Evolutionary conservation across 129 eudicot genomes (phyloP).

Genomic region (Heracleum sosnowskyi): DNA sequence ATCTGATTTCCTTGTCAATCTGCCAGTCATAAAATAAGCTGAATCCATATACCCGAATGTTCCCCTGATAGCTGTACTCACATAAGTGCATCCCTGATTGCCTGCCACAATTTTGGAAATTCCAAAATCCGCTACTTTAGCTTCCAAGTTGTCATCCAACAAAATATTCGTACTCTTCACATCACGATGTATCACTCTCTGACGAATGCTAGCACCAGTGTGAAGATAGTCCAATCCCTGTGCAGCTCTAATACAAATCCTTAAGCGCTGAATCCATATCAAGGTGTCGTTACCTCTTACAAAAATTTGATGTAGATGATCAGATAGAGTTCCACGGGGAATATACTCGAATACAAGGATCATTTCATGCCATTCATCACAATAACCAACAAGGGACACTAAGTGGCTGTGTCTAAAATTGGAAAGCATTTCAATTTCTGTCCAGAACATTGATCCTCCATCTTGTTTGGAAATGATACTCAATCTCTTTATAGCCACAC

Average conservation of each 20-base stretch:
- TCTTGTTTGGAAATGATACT: not conserved
- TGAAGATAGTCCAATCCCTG: slow-evolving; percentile 4
- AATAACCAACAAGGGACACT: not conserved
- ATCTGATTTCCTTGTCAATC: slow-evolving; percentile 35
- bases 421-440: slow-evolving; percentile 6
- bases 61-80: slow-evolving; percentile 38
- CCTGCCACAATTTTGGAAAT: not conserved
- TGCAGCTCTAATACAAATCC: slow-evolving; percentile 4
- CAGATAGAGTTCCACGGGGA: not conserved
- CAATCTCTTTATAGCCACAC: not conserved
- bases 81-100: slow-evolving; percentile 16
- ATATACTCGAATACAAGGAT: not conserved
- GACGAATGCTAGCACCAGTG: not conserved
- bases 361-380: not conserved
- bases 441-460: not conserved
- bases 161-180: slow-evolving; percentile 1
- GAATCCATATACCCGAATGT: slow-evolving; percentile 55
- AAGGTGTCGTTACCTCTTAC: not conserved
- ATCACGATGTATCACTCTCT: not conserved
- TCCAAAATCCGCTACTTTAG: not conserved
- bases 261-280: not conserved
- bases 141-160: not conserved
- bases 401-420: not conserved
- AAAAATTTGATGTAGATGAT: not conserved
- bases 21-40: slow-evolving; percentile 27